Base-by-base conservation (phyloP, 2,329 filamentous ascomycete genomes). In the Microsporum canis region DNA sequence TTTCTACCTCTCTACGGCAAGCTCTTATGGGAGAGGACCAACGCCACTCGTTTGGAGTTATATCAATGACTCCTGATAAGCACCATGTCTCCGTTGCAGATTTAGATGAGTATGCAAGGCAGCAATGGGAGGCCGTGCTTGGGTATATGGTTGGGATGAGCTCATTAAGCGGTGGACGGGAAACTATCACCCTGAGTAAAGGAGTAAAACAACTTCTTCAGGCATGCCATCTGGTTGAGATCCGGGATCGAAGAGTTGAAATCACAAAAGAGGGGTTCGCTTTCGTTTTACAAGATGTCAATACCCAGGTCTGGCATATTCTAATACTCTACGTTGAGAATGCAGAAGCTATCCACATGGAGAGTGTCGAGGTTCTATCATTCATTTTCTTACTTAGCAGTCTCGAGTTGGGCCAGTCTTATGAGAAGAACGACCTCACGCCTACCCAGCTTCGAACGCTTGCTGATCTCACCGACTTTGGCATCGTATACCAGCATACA, bases 381-480 rank as follows among this genome's bases (percentile, higher is more conserved):
- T 99, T 99, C 72, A 84, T 99, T 67, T 97, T 99, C 74, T 88
- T 96, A 71, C 85, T 99, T 33, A 92, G 92, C 53, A 95, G 88
- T 59, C 84, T 97, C 62, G 91, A 97, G 71, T 85, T 97, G 7
- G 94, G 94, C 10, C 85, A 89, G 64, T 88, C 90, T 45, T 99
- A 99, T 77, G 89, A 89, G 71, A 96, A 90, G 23, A 83, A 85
- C 47, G 89, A 89, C 33, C 81, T 99, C 57, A 89, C 90, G 0
- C 82, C 87, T 51, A 87, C 88, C 33, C 90, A 96, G 67, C 82
- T 83, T 57, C 88, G 90, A 67, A 96, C 96, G 84, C 82, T 99
- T n/a, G 85, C 89, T 12, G 88, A 91, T 64, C 85, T 99, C 33
- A 83, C 88, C 60, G 91, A 96, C 71, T 95, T 97, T 71, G 94